Evolutionary conservation across 2,329 filamentous ascomycete genomes (phyloP).

Genomic region (Phoma sp.): DNA sequence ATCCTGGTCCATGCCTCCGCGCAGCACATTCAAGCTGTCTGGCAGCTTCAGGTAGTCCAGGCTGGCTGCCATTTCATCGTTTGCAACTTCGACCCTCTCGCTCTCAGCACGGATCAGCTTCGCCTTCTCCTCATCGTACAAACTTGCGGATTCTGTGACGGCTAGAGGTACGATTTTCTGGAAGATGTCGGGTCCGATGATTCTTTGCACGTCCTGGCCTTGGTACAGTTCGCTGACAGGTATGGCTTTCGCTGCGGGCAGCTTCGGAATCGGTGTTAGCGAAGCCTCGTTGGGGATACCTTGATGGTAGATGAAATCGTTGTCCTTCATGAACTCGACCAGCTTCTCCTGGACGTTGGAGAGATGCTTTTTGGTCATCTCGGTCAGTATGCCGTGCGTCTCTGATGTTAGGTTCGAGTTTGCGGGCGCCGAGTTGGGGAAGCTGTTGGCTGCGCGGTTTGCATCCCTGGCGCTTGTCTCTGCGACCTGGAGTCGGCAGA

Average conservation of each 20-base stretch:
- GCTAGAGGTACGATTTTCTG: slow-evolving; percentile 95
- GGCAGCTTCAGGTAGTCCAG: slow-evolving; percentile 92
- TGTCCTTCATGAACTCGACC: slow-evolving; percentile 80
- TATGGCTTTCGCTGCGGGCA: slow-evolving; percentile 95
- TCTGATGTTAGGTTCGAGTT: slow-evolving; percentile 86
- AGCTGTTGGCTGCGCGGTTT: slow-evolving; percentile 74
- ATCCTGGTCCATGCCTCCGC: slow-evolving; percentile 91
- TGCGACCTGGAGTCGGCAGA: slow-evolving; percentile 81
- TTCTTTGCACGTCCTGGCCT: slow-evolving; percentile 94
- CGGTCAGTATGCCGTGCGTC: slow-evolving; percentile 73
- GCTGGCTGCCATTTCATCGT: slow-evolving; percentile 94
- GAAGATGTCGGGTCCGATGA: slow-evolving; percentile 96
- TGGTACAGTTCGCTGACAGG: slow-evolving; percentile 96
- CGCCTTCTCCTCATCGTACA: slow-evolving; percentile 98
- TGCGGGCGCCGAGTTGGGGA: slow-evolving; percentile 78
- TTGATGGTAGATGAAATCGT: slow-evolving; percentile 98
- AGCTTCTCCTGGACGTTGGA: slow-evolving; percentile 82
- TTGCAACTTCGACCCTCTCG: slow-evolving; percentile 89
- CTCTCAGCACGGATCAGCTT: slow-evolving; percentile 93
- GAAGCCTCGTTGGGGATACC: slow-evolving; percentile 85
- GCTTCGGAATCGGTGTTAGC: slow-evolving; percentile 80
- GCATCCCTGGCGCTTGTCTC: slow-evolving; percentile 82
- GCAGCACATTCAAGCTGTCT: slow-evolving; percentile 85
- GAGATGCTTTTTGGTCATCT: slow-evolving; percentile 83
- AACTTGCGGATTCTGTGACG: slow-evolving; percentile 93